A percentile compares a stretch with the other conserved stretches of the same genome.
These are phyloP conservation scores for Tolypocladium endophyticum DNA, from an alignment of 2,329 filamentous ascomycete species.

Conservation along the genomic window DNA sequence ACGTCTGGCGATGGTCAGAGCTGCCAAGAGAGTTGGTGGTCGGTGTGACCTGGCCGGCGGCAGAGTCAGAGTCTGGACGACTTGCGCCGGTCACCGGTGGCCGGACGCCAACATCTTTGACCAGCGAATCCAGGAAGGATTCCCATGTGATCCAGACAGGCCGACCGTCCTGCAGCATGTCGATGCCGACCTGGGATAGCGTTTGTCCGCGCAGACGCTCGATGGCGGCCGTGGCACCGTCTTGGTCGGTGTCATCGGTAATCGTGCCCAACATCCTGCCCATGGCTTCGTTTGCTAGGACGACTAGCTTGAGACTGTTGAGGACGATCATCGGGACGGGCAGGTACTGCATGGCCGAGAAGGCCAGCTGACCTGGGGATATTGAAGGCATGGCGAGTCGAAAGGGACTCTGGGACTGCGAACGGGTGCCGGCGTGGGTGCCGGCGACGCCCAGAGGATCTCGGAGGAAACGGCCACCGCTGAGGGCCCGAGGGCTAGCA, in stretches of 20 bases:
- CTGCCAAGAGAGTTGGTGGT: constrained; percentile 15
- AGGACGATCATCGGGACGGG: constrained; percentile 63
- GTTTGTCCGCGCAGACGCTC: constrained; percentile 56
- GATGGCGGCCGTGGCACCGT: constrained; percentile 33
- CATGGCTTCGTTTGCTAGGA: constrained; percentile 68
- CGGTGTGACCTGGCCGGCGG: constrained; percentile 26
- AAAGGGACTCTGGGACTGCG: constrained; percentile 25
- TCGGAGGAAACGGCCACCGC: constrained; percentile 23
- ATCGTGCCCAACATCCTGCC: constrained; percentile 55
- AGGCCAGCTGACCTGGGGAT: constrained; percentile 45
- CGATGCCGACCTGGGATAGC: constrained; percentile 60
- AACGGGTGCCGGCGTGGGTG: constrained; percentile 15
- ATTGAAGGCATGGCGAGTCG: constrained; percentile 34
- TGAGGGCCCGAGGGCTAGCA: constrained; percentile 13
- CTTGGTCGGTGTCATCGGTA: constrained; percentile 25
- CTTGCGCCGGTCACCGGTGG: constrained; percentile 12
- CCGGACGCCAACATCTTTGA: constrained; percentile 28
- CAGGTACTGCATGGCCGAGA: constrained; percentile 62
- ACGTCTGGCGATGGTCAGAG: constrained; percentile 20
- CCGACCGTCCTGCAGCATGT: constrained; percentile 58
- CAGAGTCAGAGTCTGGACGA: constrained; percentile 12
- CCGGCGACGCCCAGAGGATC: constrained; percentile 13
- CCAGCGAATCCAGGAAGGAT: constrained; percentile 43
- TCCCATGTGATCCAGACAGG: constrained; percentile 52
- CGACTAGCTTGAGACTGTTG: constrained; percentile 56